Evolutionary conservation across 2,329 filamentous ascomycete genomes (phyloP).

Genomic region (Furcasterigmium sp.): DNA sequence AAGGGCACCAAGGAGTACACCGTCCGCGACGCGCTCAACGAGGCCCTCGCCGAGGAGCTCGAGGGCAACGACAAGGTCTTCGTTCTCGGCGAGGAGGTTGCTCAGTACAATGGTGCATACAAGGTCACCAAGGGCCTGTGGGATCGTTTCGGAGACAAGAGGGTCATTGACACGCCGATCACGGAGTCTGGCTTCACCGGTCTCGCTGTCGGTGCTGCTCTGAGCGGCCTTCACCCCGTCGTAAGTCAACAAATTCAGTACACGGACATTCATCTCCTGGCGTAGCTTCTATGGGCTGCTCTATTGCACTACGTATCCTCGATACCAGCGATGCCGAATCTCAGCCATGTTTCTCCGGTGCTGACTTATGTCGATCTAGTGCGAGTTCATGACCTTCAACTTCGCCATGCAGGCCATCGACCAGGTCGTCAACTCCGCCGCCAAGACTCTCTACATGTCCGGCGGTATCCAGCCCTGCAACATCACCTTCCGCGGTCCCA

Average conservation of each 20-base stretch:
- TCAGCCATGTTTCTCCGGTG: slow-evolving; percentile 5
- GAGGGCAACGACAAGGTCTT: slow-evolving; percentile 94
- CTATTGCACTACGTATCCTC: too few species aligned
- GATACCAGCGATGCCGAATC: too few species aligned
- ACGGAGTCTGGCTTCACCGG: slow-evolving; percentile 95
- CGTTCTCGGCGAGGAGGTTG: slow-evolving; percentile 94
- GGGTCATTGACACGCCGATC: slow-evolving; percentile 97
- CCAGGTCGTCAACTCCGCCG: slow-evolving; percentile 97
- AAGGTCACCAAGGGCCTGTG: slow-evolving; percentile 98
- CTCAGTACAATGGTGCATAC: slow-evolving; percentile 99
- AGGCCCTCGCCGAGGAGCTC: slow-evolving; percentile 96
- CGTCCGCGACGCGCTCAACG: slow-evolving; percentile 94
- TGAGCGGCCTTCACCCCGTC: slow-evolving; percentile 89
- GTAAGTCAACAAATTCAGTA: slow-evolving; percentile 49
- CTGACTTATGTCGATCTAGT: slow-evolving; percentile 44
- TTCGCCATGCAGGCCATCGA: slow-evolving; percentile 99
- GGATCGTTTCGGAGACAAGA: slow-evolving; percentile 94
- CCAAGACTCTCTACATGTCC: slow-evolving; percentile 99
- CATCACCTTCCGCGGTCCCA: slow-evolving; percentile 98
- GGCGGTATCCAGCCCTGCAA: slow-evolving; percentile 99
- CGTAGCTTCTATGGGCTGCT: too few species aligned
- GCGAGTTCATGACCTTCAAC: slow-evolving; percentile 99
- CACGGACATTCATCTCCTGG: too few species aligned
- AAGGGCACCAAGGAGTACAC: slow-evolving; percentile 83
- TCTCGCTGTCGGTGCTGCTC: slow-evolving; percentile 88